A percentile compares a stretch with the other conserved stretches of the same genome.
Evolutionary conservation across 2,329 filamentous ascomycete species (phyloP).

Genomic region (Cercospora zeina): DNA sequence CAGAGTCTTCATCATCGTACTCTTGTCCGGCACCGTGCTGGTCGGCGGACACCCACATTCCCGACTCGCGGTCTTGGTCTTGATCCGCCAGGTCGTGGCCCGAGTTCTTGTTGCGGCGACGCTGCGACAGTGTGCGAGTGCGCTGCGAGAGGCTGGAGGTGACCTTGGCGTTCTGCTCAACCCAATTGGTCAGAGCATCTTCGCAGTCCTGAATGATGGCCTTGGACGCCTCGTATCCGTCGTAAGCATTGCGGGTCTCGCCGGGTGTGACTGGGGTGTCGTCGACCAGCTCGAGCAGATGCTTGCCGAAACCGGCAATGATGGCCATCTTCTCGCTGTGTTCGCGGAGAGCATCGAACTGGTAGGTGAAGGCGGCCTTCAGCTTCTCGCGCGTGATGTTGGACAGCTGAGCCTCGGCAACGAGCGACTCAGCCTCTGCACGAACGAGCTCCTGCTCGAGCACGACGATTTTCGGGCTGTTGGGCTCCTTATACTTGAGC

Average conservation of each 20-base stretch:
- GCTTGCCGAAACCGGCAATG: conserved; percentile 96
- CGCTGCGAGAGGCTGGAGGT: conserved; percentile 83
- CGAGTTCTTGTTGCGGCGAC: conserved; percentile 67
- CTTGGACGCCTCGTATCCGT: conserved; percentile 97
- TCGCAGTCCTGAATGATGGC: conserved; percentile 99
- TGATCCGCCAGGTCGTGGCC: conserved; percentile 81
- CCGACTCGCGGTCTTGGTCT: conserved; percentile 71
- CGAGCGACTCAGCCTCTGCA: conserved; percentile 96
- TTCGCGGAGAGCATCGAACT: conserved; percentile 95
- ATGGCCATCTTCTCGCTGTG: conserved; percentile 98
- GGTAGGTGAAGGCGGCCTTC: conserved; percentile 96
- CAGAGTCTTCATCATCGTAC: conserved; percentile 60
- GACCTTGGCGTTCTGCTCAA: conserved; percentile 83
- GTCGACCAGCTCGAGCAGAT: conserved; percentile 93
- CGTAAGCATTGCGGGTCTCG: conserved; percentile 92
- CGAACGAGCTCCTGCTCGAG: conserved; percentile 98
- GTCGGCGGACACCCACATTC: conserved; percentile 75
- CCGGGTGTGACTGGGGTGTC: conserved; percentile 96
- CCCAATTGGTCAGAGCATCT: conserved; percentile 96
- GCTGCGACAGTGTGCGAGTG: conserved; percentile 81
- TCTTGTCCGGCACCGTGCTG: conserved; percentile 62
- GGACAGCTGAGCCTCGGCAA: conserved; percentile 95
- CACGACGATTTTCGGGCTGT: conserved; percentile 95
- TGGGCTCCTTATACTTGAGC: conserved; percentile 99
- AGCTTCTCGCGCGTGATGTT: conserved; percentile 99